Percentiles rank a stretch among this genome's conserved stretches.
Evolutionary conservation across 2,329 filamentous ascomycete genomes (phyloP).

Genomic region (Penicillium sp.): DNA sequence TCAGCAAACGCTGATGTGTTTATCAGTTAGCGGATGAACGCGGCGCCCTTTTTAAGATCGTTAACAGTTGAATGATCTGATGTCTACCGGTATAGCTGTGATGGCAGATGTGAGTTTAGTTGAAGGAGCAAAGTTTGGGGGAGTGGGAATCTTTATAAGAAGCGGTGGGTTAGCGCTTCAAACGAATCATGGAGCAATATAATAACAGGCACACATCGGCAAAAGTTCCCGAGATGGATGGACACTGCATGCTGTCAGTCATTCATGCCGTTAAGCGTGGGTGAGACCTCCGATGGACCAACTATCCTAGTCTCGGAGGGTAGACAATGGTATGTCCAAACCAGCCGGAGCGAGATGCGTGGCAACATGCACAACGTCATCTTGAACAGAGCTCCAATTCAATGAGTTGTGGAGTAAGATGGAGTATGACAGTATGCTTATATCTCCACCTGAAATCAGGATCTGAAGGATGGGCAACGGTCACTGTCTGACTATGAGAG

Average conservation of each 20-base stretch:
- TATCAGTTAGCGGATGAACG: constrained; percentile 11
- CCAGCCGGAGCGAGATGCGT: constrained; percentile 21
- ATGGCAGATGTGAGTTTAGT: not conserved
- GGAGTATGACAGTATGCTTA: constrained; percentile 10
- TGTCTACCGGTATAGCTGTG: not conserved
- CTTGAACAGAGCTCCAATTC: constrained; percentile 9
- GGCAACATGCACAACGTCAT: constrained; percentile 19
- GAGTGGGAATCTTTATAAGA: constrained; percentile 17
- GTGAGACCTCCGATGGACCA: constrained; percentile 5
- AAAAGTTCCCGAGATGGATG: constrained; percentile 14
- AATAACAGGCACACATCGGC: constrained; percentile 4
- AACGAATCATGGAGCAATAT: not conserved
- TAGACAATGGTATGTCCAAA: constrained; percentile 11
- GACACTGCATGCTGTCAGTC: constrained; percentile 5
- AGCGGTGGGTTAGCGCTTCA: constrained; percentile 7
- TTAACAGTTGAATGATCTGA: not conserved
- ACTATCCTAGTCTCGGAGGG: constrained; percentile 6
- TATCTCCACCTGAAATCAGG: constrained; percentile 10
- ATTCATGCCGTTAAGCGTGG: constrained; percentile 9
- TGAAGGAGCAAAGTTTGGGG: not conserved
- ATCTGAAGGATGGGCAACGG: not conserved
- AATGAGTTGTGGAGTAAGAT: constrained; percentile 14
- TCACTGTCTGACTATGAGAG: constrained; percentile 8
- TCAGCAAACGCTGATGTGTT: not conserved
- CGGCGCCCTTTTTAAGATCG: not conserved